Evolutionary conservation across 768 basidiomycete genomes (phyloP).

Genomic region (Gloeopeniophorella convolvens): DNA sequence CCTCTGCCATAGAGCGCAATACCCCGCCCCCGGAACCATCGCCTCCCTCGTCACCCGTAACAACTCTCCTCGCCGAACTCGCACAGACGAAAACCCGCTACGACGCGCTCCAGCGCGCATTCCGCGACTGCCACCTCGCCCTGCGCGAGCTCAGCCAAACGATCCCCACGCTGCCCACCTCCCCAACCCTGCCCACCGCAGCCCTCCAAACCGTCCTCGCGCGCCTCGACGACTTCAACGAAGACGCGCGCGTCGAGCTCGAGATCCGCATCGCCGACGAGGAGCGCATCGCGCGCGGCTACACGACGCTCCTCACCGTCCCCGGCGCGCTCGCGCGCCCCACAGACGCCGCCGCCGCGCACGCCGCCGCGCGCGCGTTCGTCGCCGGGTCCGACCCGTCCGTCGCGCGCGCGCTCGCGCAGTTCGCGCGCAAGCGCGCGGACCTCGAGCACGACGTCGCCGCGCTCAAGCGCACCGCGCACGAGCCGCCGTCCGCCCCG

Average conservation of each 20-base stretch:
- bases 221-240: conserved; percentile 65
- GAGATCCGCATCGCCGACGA: conserved; percentile 77
- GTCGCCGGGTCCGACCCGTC: conserved; percentile 45
- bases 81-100: conserved; percentile 45
- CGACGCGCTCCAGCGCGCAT: conserved; percentile 51
- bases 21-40: no score
- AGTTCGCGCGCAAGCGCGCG: conserved; percentile 54
- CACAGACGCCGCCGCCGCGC: conserved; percentile 33
- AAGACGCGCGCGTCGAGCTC: conserved; percentile 76
- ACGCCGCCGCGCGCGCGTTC: conserved; percentile 49
- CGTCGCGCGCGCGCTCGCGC: conserved; percentile 40
- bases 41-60: background rate
- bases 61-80: conserved; percentile 42
- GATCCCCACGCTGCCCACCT: conserved; percentile 23
- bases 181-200: conserved; percentile 16
- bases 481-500: conserved; percentile 31
- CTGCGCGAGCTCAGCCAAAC: conserved; percentile 49
- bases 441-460: conserved; percentile 76
- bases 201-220: conserved; percentile 48
- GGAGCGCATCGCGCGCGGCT: conserved; percentile 55
- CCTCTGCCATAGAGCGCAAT: background rate
- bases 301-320: conserved; percentile 58
- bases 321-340: conserved; percentile 39
- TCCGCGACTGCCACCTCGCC: conserved; percentile 64
- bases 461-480: conserved; percentile 51